These are phyloP conservation scores for Parastagonospora nodorum DNA, from an alignment of 2,329 filamentous ascomycete species.

Conservation along the genomic window DNA sequence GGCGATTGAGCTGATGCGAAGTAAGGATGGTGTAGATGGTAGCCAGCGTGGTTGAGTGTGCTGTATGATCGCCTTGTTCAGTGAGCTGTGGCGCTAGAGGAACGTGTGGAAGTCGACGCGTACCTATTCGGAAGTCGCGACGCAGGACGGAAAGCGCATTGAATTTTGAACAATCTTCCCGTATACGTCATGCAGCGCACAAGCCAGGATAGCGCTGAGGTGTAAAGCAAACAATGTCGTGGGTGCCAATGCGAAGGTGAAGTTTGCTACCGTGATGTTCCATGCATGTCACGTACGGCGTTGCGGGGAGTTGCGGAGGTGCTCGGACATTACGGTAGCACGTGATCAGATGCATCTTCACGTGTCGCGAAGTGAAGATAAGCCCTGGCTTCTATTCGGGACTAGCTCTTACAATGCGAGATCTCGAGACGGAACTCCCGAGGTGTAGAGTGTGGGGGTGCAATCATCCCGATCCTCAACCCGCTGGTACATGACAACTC, in stretches of 20 bases:
- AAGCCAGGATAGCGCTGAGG: too few species aligned
- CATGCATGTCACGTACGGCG: not conserved
- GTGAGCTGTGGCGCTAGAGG: not conserved
- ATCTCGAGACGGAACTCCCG: too few species aligned
- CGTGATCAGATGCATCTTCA: too few species aligned
- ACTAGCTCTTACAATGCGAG: too few species aligned
- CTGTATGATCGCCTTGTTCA: not conserved
- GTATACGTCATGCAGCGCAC: not conserved
- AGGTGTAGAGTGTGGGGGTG: too few species aligned
- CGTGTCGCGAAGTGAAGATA: too few species aligned
- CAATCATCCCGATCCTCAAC: too few species aligned
- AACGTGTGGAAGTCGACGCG: not conserved
- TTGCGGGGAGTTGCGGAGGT: constrained; percentile 11
- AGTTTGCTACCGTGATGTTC: not conserved
- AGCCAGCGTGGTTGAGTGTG: not conserved
- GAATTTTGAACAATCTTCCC: not conserved
- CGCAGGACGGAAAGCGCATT: not conserved
- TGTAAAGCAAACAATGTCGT: too few species aligned
- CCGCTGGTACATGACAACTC: too few species aligned
- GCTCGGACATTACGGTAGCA: constrained; percentile 7
- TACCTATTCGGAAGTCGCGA: not conserved
- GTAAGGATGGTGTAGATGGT: not conserved
- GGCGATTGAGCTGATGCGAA: not conserved
- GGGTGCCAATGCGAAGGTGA: not conserved
- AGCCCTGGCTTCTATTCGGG: too few species aligned